Evolutionary conservation across 495 filamentous ascomycete species (phyloP).

Genomic region (Tuber umbilicatum): DNA sequence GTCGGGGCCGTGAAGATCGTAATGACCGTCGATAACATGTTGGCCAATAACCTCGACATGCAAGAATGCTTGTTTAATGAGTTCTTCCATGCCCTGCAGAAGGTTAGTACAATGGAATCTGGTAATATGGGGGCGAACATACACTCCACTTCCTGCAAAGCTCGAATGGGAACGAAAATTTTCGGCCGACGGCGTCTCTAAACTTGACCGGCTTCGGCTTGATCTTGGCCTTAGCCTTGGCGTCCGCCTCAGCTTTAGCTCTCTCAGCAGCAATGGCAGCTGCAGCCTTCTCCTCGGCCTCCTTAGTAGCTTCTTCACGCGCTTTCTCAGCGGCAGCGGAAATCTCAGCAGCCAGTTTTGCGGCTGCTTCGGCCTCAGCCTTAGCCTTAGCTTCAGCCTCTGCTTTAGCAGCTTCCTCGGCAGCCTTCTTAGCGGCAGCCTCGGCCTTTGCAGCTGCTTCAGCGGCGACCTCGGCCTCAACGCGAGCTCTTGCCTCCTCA

Average conservation of each 20-base stretch:
- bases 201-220: conserved; percentile 55
- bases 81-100: conserved; percentile 51
- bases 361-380: conserved; percentile 36
- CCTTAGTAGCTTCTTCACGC: conserved; percentile 36
- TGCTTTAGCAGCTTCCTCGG: conserved; percentile 36
- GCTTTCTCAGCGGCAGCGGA: conserved; percentile 30
- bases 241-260: conserved; percentile 51
- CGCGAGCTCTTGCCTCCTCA: conserved; percentile 41
- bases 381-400: conserved; percentile 43
- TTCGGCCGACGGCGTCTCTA: conserved; percentile 60
- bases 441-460: conserved; percentile 42
- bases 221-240: conserved; percentile 46
- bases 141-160: conserved; percentile 61
- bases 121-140: conserved; percentile 34
- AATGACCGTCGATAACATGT: conserved; percentile 48
- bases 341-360: conserved; percentile 22
- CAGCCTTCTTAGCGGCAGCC: conserved; percentile 46
- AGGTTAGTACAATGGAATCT: conserved; percentile 10
- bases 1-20: conserved; percentile 48
- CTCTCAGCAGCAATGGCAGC: conserved; percentile 43
- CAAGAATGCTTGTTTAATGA: conserved; percentile 48
- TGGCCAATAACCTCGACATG: conserved; percentile 49
- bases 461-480: conserved; percentile 44
- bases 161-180: conserved; percentile 60
- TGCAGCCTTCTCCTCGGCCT: conserved; percentile 44